A percentile compares a stretch with the other conserved stretches of the same genome.
phyloP scores from a whole-genome alignment of 108 stramenopile genomes.

The Epithemia pelagica region DNA sequence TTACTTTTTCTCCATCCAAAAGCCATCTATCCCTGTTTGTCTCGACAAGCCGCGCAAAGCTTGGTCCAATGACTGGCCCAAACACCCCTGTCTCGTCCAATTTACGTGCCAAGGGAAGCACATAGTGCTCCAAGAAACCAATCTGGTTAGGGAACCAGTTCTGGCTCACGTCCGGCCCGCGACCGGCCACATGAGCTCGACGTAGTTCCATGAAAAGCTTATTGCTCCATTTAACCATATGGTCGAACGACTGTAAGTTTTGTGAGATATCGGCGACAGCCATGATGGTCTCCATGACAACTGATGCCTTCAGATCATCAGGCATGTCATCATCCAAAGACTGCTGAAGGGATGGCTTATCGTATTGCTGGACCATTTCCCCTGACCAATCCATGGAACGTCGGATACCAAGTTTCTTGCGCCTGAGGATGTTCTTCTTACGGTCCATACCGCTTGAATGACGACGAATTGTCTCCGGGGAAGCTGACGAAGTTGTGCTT shows the following conservation, averaged over 20 bases:
- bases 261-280: constrained; percentile 44
- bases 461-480: neutral
- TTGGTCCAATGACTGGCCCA: constrained; percentile 16
- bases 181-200: constrained; percentile 15
- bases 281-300: constrained; percentile 41
- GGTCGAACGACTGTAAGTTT: constrained; percentile 38
- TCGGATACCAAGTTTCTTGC: constrained; percentile 32
- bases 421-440: neutral
- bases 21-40: constrained; percentile 19
- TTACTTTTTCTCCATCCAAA: constrained; percentile 7
- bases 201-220: constrained; percentile 38
- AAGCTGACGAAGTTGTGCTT: neutral
- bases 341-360: neutral
- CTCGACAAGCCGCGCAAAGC: constrained; percentile 13
- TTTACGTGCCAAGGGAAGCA: constrained; percentile 30
- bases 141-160: constrained; percentile 49
- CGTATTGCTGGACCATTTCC: constrained; percentile 27
- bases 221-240: constrained; percentile 34
- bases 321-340: constrained; percentile 8
- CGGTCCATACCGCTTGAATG: neutral
- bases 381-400: constrained; percentile 60
- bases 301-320: constrained; percentile 47
- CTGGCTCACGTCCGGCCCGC: constrained; percentile 37
- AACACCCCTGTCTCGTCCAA: constrained; percentile 37
- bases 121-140: constrained; percentile 47